Evolutionary conservation across 352 stramenopile species (phyloP), one percentile per base, ranked within the genome.

Genomic region (Pythium utonaiense): DNA sequence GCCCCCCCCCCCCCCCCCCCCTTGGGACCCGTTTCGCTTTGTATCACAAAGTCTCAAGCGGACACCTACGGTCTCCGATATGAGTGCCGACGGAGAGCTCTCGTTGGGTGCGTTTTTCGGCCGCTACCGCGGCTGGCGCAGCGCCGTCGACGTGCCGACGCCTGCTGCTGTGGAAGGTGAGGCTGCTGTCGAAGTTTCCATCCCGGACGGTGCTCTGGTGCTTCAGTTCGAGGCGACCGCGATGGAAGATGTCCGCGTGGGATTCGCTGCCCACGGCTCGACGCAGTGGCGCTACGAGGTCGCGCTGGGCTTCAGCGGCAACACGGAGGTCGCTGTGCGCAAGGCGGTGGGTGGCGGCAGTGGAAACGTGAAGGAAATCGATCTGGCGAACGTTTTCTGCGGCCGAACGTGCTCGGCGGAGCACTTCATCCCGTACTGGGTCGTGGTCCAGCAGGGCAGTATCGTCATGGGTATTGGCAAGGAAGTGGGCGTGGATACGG

Each of bases 381-480:
- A 90, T 25, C 61, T 94, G 33, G 56, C 53, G 6, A 73, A 70
- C 17, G 74, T 86, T 10, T 94, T 94, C 58, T 71, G 79, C 4
- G 84, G 84, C 25, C 80, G 84, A 34, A 87, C 79, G n/a, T 85
- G 80, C 62, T 80, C 77, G 2, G 27, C 61, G 6, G 71, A 75
- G 24, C 71, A 84, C 16, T 88, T 89, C 49, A 74, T 90, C 7
- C 36, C 71, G 6, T 94, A 94, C 66, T 94, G 84, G 84, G 68
- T 82, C 41, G 81, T 88, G 9, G 62, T 82, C 16, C 63, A 86
- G 41, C 22, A 74, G 2, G 68, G 69, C 14, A 70, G 54, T 1
- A 45, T 93, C 25, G 73, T 73, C 14, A 64, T 80, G 12, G 84
- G 80, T 27, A 63, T 91, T 8, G 84, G 84, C 31, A 21, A 36